Evolutionary conservation across 176 grass and related monocot species (phyloP).

Genomic region (Cymbopogon citratus): DNA sequence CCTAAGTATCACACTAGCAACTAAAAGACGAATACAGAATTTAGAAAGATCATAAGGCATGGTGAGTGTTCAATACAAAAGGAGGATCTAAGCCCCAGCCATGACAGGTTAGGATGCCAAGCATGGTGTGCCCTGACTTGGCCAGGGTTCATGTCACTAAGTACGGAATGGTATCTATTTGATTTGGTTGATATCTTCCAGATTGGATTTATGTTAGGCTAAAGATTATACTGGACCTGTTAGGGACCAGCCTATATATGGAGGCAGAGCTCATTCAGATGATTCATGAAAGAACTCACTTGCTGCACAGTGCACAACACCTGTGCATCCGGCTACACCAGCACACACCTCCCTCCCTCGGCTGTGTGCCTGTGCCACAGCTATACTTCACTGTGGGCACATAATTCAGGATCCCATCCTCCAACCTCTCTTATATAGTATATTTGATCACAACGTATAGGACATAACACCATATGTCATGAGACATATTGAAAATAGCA

Average conservation of each 20-base stretch:
- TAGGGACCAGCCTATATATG: not conserved
- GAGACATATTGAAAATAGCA: not conserved
- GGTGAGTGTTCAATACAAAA: not conserved
- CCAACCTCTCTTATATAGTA: not conserved
- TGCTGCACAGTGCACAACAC: not conserved
- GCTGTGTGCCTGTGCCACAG: not conserved
- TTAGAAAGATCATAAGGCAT: not conserved
- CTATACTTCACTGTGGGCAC: not conserved
- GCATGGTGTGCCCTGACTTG: not conserved
- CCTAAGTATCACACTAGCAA: not conserved
- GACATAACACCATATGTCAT: constrained; percentile 8
- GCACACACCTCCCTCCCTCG: not conserved
- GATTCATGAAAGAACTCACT: not conserved
- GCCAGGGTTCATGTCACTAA: not conserved
- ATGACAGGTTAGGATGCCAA: not conserved
- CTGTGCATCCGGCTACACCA: not conserved
- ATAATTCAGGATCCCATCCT: not conserved
- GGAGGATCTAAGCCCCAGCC: not conserved
- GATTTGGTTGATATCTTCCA: not conserved
- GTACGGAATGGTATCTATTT: not conserved
- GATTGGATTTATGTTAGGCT: not conserved
- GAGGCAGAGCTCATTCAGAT: not conserved
- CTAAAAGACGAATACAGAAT: not conserved
- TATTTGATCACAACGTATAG: not conserved
- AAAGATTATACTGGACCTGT: not conserved